Evolutionary conservation across 78 protist genomes (phyloP).

Genomic region (Tieghemostelium lacteum): DNA sequence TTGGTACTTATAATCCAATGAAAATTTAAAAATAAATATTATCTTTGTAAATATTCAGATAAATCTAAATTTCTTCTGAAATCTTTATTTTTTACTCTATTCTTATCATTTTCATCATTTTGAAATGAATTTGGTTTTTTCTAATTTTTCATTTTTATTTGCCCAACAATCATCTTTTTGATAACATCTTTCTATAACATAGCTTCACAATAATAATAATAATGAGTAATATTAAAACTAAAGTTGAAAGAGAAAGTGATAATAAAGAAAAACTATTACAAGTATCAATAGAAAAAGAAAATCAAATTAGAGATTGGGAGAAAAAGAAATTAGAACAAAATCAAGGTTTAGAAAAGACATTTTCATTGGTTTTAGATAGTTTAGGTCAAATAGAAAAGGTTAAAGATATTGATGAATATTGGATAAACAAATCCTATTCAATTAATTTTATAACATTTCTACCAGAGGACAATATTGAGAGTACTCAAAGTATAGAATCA

Average conservation of each 20-base stretch:
- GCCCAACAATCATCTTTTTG: no score
- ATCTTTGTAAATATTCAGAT: no score
- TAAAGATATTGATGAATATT: constrained; percentile 31
- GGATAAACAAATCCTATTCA: background rate
- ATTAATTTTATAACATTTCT: constrained; percentile 24
- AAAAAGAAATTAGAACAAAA: constrained; percentile 13
- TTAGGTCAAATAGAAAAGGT: constrained; percentile 45
- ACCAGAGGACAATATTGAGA: constrained; percentile 29
- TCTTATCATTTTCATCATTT: no score
- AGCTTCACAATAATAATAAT: no score
- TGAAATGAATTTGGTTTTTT: no score
- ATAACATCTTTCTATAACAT: no score
- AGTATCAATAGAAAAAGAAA: constrained; percentile 15
- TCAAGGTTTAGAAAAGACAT: constrained; percentile 21
- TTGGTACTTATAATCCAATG: background rate
- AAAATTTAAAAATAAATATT: no score
- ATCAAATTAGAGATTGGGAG: constrained; percentile 8
- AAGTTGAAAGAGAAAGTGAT: no score
- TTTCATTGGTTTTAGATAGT: constrained; percentile 19
- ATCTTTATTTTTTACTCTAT: no score
- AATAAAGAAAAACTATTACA: background rate
- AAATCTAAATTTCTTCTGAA: no score
- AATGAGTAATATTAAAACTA: no score
- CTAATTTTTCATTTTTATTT: no score
- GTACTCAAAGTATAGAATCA: constrained; percentile 12